Evolutionary conservation across 768 basidiomycete species (phyloP), one percentile per base, ranked within the genome.

Genomic region (Mycena indigotica): DNA sequence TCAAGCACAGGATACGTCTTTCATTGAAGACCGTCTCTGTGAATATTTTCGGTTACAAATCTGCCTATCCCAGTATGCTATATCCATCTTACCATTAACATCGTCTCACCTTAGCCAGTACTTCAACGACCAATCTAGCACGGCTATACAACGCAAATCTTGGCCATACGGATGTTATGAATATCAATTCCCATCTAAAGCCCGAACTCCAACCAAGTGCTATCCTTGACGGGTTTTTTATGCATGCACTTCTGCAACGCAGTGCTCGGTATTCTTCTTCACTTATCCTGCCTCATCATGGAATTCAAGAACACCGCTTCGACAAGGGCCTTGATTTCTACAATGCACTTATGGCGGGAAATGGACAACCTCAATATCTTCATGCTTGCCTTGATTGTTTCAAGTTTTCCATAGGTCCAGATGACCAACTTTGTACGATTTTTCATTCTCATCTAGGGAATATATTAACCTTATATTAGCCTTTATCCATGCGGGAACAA

Each of bases 401-500:
- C 41, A 45, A 45, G 21, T n/a, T 45, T 8, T 45, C 24, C 19
- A 8, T 10, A 21, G 12, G 24, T 23, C 41, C 41, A 10, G 41
- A 45, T 10, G 24, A 21, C 10, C 10, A 45, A 23, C 41, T 45
- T 45, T 23, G 41, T 45, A 21, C 16, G 41, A 12, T 45, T 45
- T 21, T 15, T n/a, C 16, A 15, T 10, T 15, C 10, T 10, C 24
- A 15, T 12, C 12, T 45, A 45, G 6, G 41, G 16, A 12, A 8
- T 21, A 21, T 45, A 45, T 21, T 45, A 10, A 45, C 19, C 24
- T 21, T 8, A 15, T 21, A 10, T 38, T 10, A n/a, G 29, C 41
- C 48, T 51, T 48, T 40, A 16, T 39, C 28, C 26, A 24, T 65
- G 24, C 57, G 60, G n/a, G n/a, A n/a, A n/a, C n/a, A n/a, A n/a